Base-by-base conservation (phyloP, 2,329 filamentous ascomycete species). In the Cordyceps tenuipes region DNA sequence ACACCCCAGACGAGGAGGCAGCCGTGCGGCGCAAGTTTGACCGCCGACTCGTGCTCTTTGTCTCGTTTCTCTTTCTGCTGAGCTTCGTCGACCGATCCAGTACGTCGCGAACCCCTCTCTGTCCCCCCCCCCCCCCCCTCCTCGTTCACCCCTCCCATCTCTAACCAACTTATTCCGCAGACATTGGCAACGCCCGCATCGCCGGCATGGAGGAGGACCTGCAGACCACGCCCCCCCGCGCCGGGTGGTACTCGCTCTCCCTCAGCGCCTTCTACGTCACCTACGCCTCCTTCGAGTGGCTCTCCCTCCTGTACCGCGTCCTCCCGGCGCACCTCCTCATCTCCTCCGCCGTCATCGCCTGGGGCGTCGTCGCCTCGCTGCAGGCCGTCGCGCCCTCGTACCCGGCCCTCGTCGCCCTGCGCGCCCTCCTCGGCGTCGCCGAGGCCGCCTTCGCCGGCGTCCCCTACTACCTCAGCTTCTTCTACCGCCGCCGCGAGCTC, bases 61-160 rank as follows among this genome's bases (percentile, higher is more conserved):
- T 96, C 64, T 88, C 90, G 12, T 71, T 93, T 61, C 79, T 96
- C 13, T 97, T 94, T 70, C 82, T 95, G 78, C 77, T 96, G 63
- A 88, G 86, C 63, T 96, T 96, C 70, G 74, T 96, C 64, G 91
- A 96, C 72, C 82, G 91, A 65, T 92, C 89, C 19, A 96, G 90
- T 91, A 77, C 63, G 80, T 76, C 23, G 21, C 2, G 2, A n/a
- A 21, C 15, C 2, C 2, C 31, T 23, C 23, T 23, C 23, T 23
- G 3, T 23, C 23, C 23, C 4, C 23, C 4, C 23, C 4, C 23
- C 4, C 23, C 4, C 23, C 4, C 23, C 4, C 23, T 23, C 23
- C 23, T 23, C 23, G 2, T 23, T 4, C 23, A 4, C 23, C 23
- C 23, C 23, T 4, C 23, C 23, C 23, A 34, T 34, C 31, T 2